A percentile compares a stretch with the other conserved stretches of the same genome.
These are phyloP conservation scores for Isoetes taiwanensis DNA, from an alignment of 75 land plant species.

Conservation along the genomic window DNA sequence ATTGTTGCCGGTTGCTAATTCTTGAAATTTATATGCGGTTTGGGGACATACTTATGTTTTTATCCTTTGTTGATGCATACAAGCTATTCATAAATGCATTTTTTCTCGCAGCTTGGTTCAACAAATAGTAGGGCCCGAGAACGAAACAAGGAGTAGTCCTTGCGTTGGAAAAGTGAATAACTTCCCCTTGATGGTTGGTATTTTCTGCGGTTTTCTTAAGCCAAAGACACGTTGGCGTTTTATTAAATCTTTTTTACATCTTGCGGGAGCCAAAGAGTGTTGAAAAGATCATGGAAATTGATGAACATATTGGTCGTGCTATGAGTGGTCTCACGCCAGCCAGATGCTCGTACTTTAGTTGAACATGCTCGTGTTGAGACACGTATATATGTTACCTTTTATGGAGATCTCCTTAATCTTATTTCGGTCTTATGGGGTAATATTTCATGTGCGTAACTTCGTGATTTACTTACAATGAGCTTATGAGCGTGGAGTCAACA, in stretches of 20 bases:
- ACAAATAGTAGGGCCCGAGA: slow-evolving; percentile 89
- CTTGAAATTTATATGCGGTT: no score
- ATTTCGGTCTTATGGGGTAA: no score
- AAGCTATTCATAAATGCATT: no score
- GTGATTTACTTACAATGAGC: slow-evolving; percentile 95
- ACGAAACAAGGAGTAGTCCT: slow-evolving; percentile 85
- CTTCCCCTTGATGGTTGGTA: slow-evolving; percentile 72
- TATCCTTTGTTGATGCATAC: no score
- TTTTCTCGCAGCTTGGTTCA: slow-evolving; percentile 90
- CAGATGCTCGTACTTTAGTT: slow-evolving; percentile 92
- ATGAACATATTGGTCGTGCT: slow-evolving; percentile 92
- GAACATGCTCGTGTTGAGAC: slow-evolving; percentile 96
- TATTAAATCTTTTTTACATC: not conserved
- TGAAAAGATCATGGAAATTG: slow-evolving; percentile 98
- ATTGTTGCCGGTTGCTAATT: no score
- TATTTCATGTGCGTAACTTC: slow-evolving; percentile 48
- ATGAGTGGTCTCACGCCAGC: slow-evolving; percentile 97
- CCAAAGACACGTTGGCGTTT: not conserved
- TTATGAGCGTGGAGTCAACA: slow-evolving; percentile 96
- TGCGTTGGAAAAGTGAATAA: slow-evolving; percentile 89
- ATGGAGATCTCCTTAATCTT: no score
- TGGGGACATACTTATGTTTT: no score
- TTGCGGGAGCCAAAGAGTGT: slow-evolving; percentile 87
- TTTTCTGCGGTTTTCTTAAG: not conserved
- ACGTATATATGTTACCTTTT: slow-evolving; percentile 37